Evolutionary conservation across 2,329 filamentous ascomycete species (phyloP).

Genomic region (Penicillium sp.): DNA sequence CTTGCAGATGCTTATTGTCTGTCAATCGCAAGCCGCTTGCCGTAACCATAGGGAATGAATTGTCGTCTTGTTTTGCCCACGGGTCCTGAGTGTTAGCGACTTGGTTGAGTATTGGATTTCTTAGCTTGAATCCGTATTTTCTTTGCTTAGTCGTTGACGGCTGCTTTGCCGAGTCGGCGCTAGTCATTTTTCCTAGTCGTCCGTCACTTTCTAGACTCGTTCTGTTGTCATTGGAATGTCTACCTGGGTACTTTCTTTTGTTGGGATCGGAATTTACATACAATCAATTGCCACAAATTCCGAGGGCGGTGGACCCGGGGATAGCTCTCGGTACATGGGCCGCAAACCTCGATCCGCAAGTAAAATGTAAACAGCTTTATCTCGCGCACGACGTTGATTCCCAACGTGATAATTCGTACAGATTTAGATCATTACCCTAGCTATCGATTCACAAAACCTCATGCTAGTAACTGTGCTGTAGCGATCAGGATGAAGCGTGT

Average conservation of each 20-base stretch:
- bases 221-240: background rate
- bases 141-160: background rate
- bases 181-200: background rate
- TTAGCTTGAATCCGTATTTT: background rate
- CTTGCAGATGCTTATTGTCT: background rate
- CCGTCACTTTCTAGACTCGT: background rate
- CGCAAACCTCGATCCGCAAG: background rate
- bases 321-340: background rate
- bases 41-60: background rate
- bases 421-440: fast-evolving
- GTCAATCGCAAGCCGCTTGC: background rate
- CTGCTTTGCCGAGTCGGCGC: background rate
- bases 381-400: background rate
- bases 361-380: background rate
- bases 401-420: background rate
- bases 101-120: background rate
- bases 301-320: background rate
- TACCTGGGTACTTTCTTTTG: background rate
- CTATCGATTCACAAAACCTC: background rate
- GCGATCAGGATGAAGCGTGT: background rate
- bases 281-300: background rate
- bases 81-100: background rate
- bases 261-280: background rate
- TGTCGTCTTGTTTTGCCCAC: background rate
- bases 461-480: fast-evolving